A percentile compares a stretch with the other conserved stretches of the same genome.
phyloP scores from a whole-genome alignment of 495 filamentous ascomycete genomes.

The Aspergillus bertholletiae region DNA sequence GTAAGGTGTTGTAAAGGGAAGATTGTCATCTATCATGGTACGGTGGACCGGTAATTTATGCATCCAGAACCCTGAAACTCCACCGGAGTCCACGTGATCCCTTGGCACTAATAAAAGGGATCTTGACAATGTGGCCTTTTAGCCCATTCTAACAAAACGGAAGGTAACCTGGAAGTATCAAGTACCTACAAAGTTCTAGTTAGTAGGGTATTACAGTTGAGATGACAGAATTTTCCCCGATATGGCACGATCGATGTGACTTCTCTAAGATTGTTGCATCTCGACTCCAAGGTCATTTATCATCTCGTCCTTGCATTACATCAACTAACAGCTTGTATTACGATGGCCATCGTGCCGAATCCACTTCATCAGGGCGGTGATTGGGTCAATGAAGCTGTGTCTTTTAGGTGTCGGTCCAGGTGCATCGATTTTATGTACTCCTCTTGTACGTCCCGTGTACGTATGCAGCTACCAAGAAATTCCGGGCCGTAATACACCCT shows the following conservation, averaged over 20 bases:
- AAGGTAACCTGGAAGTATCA: background rate
- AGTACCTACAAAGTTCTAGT: background rate
- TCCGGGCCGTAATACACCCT: too few relatives aligned
- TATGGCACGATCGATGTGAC: background rate
- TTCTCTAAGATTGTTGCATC: background rate
- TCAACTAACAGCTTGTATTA: background rate
- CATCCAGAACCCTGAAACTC: conserved; percentile 14
- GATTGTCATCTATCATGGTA: background rate
- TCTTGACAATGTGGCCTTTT: conserved; percentile 21
- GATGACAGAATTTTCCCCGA: background rate
- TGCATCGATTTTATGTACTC: background rate
- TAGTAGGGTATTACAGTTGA: background rate
- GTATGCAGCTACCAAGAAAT: background rate
- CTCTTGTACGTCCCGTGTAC: background rate
- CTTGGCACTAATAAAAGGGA: conserved; percentile 3
- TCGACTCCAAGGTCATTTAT: background rate
- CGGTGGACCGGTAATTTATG: conserved; percentile 11
- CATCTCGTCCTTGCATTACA: background rate
- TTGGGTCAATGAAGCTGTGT: background rate
- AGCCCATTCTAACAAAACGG: too few relatives aligned
- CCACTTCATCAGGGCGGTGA: background rate
- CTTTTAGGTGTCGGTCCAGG: background rate
- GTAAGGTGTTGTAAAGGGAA: conserved; percentile 3
- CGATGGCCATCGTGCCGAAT: background rate
- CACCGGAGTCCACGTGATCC: conserved; percentile 15